A percentile compares a stretch with the other conserved stretches of the same genome.
phyloP scores from a whole-genome alignment of 2,329 filamentous ascomycete genomes.

The Xylaria digitata region DNA sequence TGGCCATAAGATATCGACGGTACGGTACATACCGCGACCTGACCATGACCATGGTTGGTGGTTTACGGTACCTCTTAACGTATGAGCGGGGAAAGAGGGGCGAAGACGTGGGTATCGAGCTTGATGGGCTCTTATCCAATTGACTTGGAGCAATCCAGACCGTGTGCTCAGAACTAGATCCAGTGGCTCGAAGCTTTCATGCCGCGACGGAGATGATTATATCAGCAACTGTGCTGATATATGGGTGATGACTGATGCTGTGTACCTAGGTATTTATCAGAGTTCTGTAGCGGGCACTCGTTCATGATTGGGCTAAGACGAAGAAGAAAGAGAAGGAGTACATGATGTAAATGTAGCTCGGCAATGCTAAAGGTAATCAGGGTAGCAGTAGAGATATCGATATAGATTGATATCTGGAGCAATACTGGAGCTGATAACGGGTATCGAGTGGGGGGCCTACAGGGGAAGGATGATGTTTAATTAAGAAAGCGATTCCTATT shows the following conservation, averaged over 20 bases:
- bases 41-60: too few relatives aligned
- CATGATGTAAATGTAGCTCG: slow-evolving; percentile 5
- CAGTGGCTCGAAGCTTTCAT: slow-evolving; percentile 22
- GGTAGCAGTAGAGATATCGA: slow-evolving; percentile 1
- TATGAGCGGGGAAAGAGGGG: slow-evolving; percentile 31
- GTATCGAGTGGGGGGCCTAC: slow-evolving; percentile 11
- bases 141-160: slow-evolving; percentile 31
- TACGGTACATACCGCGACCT: background rate
- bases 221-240: slow-evolving; percentile 13
- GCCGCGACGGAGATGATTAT: slow-evolving; percentile 15
- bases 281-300: background rate
- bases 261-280: slow-evolving; percentile 5
- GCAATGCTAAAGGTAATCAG: background rate
- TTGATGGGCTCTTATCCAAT: slow-evolving; percentile 23
- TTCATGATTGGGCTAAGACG: background rate
- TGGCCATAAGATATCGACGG: background rate
- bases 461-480: background rate
- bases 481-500: background rate
- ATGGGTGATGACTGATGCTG: background rate
- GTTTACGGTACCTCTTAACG: background rate
- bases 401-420: background rate
- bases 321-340: background rate
- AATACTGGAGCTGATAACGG: background rate
- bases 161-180: slow-evolving; percentile 32
- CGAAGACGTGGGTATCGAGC: background rate